Conservation (phyloP, 345 rosid genomes). For the Citrus maxima region DNA sequence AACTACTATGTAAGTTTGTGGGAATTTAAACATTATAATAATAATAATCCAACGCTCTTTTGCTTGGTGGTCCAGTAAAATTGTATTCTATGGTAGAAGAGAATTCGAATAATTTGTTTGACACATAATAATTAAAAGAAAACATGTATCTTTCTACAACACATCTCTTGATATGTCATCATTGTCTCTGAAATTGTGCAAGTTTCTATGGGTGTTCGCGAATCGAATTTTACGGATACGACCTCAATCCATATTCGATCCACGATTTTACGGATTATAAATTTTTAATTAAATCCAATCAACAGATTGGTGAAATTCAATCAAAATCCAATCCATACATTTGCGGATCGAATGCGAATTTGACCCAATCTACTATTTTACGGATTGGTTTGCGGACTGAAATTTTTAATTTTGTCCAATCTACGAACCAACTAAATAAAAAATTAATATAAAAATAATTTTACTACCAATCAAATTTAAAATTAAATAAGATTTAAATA, state of each 20-base stretch:
- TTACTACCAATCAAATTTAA: no score
- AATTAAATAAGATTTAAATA: no score
- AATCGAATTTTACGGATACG: no score
- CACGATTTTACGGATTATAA: no score
- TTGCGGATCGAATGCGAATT: rapidly evolving
- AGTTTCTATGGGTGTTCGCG: not conserved
- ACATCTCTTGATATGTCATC: not conserved
- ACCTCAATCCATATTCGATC: rapidly evolving
- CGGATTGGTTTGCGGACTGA: no score
- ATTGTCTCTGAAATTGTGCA: not conserved
- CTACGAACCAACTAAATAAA: no score
- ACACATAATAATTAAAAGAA: not conserved
- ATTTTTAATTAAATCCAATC: no score
- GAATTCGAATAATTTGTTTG: not conserved
- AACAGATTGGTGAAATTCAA: no score
- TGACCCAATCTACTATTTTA: no score
- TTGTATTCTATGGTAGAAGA: not conserved
- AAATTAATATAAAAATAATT: no score
- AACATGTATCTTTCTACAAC: not conserved
- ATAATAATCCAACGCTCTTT: not conserved
- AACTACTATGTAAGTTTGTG: not conserved
- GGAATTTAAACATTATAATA: not conserved
- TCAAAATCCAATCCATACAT: no score
- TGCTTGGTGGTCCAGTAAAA: not conserved
- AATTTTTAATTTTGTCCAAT: no score